phyloP scores from a whole-genome alignment of 208 protist genomes.

The Acanthamoeba quina region DNA sequence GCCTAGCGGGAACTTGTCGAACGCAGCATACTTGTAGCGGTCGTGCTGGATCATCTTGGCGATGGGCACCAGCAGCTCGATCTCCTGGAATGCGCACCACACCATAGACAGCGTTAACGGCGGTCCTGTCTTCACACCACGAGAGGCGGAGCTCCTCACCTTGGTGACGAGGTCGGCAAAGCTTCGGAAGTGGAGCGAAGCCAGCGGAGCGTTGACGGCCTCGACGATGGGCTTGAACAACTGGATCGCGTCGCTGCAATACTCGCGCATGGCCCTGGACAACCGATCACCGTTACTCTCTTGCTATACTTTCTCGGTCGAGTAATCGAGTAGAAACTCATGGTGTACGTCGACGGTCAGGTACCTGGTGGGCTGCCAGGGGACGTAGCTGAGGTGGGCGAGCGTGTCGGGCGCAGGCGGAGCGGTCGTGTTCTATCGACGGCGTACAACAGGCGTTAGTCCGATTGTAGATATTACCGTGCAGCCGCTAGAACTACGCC shows the following conservation, averaged over 20 bases:
- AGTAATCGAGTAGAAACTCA: no score
- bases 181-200: neutral
- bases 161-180: constrained; percentile 51
- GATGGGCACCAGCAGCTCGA: constrained; percentile 64
- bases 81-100: neutral
- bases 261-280: constrained; percentile 41
- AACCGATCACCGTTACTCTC: no score
- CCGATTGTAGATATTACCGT: no score
- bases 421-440: neutral
- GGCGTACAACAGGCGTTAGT: no score
- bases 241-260: constrained; percentile 65
- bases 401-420: constrained; percentile 41
- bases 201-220: constrained; percentile 27
- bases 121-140: neutral
- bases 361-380: constrained; percentile 31
- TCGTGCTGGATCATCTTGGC: constrained; percentile 71
- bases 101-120: no score
- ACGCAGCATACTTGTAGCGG: neutral
- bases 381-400: constrained; percentile 28
- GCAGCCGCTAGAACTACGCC: no score
- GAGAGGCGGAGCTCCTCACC: neutral
- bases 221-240: constrained; percentile 71
- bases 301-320: no score
- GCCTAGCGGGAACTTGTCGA: constrained; percentile 48
- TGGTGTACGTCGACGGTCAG: no score